Evolutionary conservation across 2,329 filamentous ascomycete species (phyloP).

Genomic region (Xylariaceae sp.): DNA sequence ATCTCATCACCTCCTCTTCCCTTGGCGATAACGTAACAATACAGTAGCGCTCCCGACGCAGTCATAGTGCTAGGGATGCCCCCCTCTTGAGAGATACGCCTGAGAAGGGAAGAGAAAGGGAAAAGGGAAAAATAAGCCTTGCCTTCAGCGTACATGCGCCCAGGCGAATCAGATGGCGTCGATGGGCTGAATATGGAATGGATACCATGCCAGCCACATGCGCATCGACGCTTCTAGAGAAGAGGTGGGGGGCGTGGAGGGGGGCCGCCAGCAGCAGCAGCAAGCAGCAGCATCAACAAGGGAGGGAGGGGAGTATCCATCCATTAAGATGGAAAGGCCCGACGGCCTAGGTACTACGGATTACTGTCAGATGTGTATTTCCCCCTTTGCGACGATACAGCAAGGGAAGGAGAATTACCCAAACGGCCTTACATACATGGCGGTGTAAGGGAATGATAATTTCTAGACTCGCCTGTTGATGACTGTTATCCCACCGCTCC

Average conservation of each 20-base stretch:
- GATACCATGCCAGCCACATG: conserved; percentile 20
- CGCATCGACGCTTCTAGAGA: conserved; percentile 20
- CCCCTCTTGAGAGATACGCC: conserved; percentile 1
- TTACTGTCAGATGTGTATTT: no score
- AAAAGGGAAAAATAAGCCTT: conserved; percentile 8
- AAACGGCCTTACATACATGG: conserved; percentile 21
- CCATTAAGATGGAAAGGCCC: no score
- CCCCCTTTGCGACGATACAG: background rate
- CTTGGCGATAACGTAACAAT: conserved; percentile 11
- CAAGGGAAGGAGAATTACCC: background rate
- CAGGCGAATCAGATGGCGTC: conserved; percentile 24
- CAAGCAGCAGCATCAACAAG: no score
- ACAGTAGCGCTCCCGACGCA: conserved; percentile 28
- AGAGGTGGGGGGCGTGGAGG: conserved; percentile 8
- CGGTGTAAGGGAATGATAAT: conserved; percentile 23
- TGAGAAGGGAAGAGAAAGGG: background rate
- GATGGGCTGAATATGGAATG: conserved; percentile 13
- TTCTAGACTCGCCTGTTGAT: background rate
- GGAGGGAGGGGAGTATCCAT: no score
- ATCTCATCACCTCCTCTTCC: conserved; percentile 3
- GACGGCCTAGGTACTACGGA: no score
- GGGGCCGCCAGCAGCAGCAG: background rate
- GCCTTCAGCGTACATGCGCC: conserved; percentile 5
- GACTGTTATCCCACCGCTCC: background rate
- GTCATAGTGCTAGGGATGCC: no score